Conservation (phyloP, 2,329 filamentous ascomycete species). For the Xylaria sp. region DNA sequence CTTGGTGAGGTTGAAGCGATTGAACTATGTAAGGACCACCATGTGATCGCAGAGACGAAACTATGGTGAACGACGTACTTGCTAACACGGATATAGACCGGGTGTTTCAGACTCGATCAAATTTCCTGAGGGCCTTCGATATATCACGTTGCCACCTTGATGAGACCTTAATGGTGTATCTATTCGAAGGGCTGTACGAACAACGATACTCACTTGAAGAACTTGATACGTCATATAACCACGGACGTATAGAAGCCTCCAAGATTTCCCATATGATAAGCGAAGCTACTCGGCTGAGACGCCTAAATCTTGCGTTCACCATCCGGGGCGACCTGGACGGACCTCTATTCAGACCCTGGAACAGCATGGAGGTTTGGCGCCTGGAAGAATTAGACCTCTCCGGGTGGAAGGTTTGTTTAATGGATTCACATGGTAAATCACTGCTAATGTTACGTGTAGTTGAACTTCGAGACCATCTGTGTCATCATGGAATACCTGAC, state of each 20-base stretch:
- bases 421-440: neutral
- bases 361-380: conserved; percentile 38
- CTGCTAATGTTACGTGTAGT: conserved; percentile 29
- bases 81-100: conserved; percentile 22
- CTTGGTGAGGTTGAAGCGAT: conserved; percentile 44
- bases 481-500: conserved; percentile 44
- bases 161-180: conserved; percentile 42
- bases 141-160: conserved; percentile 48
- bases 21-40: conserved; percentile 40
- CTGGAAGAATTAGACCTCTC: conserved; percentile 52
- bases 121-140: conserved; percentile 44
- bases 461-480: conserved; percentile 46
- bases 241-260: conserved; percentile 46
- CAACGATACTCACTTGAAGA: conserved; percentile 42
- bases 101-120: conserved; percentile 29
- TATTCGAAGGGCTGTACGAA: conserved; percentile 45
- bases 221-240: conserved; percentile 50
- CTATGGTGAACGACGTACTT: neutral
- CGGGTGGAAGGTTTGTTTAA: conserved; percentile 43
- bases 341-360: conserved; percentile 43
- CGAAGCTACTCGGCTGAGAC: conserved; percentile 40
- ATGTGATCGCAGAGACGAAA: neutral
- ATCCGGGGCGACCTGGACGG: conserved; percentile 42
- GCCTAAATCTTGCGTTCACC: conserved; percentile 47
- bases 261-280: conserved; percentile 41